Percentiles rank a stretch among this genome's conserved stretches.
phyloP scores from a whole-genome alignment of 305 asterid species.

The Striga hermonthica region DNA sequence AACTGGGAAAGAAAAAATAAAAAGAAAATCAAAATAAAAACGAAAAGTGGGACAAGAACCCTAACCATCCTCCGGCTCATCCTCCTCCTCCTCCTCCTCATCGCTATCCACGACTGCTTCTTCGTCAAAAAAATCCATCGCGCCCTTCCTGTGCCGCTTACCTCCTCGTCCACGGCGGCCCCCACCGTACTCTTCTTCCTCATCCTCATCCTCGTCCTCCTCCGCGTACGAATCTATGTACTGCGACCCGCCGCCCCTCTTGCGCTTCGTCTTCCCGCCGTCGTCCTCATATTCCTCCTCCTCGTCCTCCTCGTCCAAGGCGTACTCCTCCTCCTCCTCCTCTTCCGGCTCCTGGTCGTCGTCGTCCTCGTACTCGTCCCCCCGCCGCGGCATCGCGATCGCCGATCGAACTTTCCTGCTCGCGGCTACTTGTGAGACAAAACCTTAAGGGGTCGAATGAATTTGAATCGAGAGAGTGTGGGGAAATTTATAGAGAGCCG shows the following conservation, averaged over 20 bases:
- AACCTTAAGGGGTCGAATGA: background rate
- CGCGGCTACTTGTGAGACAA: background rate
- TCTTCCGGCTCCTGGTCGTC: conserved; percentile 56
- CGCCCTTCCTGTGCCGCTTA: conserved; percentile 47
- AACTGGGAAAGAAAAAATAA: no score
- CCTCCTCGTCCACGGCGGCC: conserved; percentile 35
- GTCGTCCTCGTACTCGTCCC: conserved; percentile 50
- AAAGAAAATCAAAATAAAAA: no score
- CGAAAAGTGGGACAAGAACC: conserved; percentile 1
- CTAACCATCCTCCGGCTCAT: conserved; percentile 91
- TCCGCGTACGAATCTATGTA: conserved; percentile 80
- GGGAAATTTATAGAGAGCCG: background rate
- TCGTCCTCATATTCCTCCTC: conserved; percentile 56
- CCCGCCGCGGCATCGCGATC: conserved; percentile 49
- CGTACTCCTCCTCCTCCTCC: conserved; percentile 43
- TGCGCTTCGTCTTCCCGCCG: conserved; percentile 61
- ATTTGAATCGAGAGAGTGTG: background rate
- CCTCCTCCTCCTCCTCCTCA: conserved; percentile 91
- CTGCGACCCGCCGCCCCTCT: conserved; percentile 55
- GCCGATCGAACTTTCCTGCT: conserved; percentile 2
- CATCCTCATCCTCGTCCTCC: conserved; percentile 86
- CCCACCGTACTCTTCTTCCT: conserved; percentile 53
- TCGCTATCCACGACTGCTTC: conserved; percentile 85
- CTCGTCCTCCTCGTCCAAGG: conserved; percentile 55
- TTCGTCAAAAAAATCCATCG: conserved; percentile 60